phyloP scores from a whole-genome alignment of 169 alveolate species.

The Eimeria sp. region DNA sequence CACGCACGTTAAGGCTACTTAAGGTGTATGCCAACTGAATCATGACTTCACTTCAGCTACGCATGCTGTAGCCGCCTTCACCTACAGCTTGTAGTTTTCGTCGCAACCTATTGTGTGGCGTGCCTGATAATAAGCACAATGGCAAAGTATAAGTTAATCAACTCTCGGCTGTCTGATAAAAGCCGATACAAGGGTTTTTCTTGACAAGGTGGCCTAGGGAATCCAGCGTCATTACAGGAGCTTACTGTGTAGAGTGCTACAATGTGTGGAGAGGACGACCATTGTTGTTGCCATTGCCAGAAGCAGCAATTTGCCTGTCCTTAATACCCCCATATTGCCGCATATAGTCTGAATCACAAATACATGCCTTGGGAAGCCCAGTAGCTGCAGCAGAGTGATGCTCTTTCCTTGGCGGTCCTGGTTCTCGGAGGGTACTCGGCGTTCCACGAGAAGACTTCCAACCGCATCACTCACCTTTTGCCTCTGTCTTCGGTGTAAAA shows the following conservation, averaged over 20 bases:
- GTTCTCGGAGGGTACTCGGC: background rate
- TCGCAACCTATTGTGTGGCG: slow-evolving; percentile 38
- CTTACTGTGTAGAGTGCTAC: slow-evolving; percentile 48
- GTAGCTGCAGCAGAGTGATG: background rate
- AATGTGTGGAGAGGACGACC: background rate
- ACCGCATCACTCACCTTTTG: background rate
- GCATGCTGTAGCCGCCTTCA: background rate
- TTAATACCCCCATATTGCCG: background rate
- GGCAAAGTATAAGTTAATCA: too few species aligned
- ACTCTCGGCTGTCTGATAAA: background rate
- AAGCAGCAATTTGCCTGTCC: slow-evolving; percentile 14
- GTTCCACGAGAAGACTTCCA: background rate
- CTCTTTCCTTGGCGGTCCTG: background rate
- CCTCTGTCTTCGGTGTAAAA: background rate
- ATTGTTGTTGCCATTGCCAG: slow-evolving; percentile 36
- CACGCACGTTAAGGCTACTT: background rate
- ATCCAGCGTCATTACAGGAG: background rate
- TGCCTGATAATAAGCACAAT: slow-evolving; percentile 26
- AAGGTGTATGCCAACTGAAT: background rate
- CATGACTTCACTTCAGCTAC: background rate
- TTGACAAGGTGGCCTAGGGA: background rate
- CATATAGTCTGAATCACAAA: background rate
- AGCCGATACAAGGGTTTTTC: background rate
- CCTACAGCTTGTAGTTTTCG: background rate
- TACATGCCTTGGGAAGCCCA: background rate